Base-by-base conservation (phyloP, 331 rosid genomes). In the Rosa hybrid region DNA sequence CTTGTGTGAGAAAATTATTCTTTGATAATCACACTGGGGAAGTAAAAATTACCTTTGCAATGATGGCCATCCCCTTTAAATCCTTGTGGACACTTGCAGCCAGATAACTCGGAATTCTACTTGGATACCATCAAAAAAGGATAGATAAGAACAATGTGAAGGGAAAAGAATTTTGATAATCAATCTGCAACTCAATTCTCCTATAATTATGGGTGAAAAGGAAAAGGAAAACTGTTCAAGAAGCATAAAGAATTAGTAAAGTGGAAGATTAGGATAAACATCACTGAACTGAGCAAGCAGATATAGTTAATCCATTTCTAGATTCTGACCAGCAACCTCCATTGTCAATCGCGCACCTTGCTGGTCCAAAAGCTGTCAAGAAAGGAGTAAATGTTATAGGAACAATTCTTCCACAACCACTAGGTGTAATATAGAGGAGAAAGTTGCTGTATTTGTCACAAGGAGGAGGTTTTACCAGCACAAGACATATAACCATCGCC, bases 251-350 rank as follows among this genome's bases (percentile, higher is more conserved):
- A 78, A 13, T 18, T 3, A 39, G 38, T 57, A 82, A 85, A 3
- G 53, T 25, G 34, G 25, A 79, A 85, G 77, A 64, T 71, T 76
- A 74, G 78, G 68, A 72, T 59, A 65, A 80, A 20, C 39, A 74
- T 65, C 88, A 93, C 99, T 89, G 81, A 94, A 95, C 99, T 90
- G 93, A 93, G 88, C 99, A 95, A 80, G 99, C 98, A 1, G 99
- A 88, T 89, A 82, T 82, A 68, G 86, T 74, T 8, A 81, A 50
- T 79, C 79, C 86, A 12, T 90, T 44, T 85, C 17, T 88, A 49
- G 81, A 81, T 20, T 88, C 94, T 30, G 92, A 89, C 99, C 99
- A 95, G 83, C 99, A 95, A 20, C 98, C 98, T 74, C 99, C 99
- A 46, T 93, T 88, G 84, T 88, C 86, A 68, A 91, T 64, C 14